A percentile compares a stretch with the other conserved stretches of the same genome.
phyloP scores from a whole-genome alignment of 78 protist species.

The slime mould (Dictyostelium discoideum) region DNA sequence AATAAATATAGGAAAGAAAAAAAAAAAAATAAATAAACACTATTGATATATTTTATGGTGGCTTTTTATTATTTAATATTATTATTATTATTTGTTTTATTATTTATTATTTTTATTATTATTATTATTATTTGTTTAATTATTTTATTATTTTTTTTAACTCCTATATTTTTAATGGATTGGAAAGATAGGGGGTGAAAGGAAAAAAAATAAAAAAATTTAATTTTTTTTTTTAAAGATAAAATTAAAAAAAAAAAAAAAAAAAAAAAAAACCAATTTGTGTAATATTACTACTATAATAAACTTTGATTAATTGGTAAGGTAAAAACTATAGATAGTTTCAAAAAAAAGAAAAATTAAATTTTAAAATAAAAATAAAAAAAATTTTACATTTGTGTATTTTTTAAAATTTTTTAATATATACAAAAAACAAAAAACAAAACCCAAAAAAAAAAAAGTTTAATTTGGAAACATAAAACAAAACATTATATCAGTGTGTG shows the following conservation, averaged over 20 bases:
- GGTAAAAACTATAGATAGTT: not conserved
- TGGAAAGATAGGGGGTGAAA: not conserved
- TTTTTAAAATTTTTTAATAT: not conserved
- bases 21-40: too few species aligned
- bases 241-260: too few species aligned
- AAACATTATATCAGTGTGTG: not conserved
- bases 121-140: too few species aligned
- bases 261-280: not conserved
- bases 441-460: not conserved
- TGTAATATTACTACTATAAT: not conserved
- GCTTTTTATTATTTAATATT: too few species aligned
- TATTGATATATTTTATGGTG: too few species aligned
- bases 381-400: not conserved
- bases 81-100: too few species aligned
- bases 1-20: not conserved
- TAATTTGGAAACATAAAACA: not conserved
- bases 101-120: too few species aligned
- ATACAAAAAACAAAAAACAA: not conserved
- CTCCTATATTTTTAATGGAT: not conserved
- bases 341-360: not conserved
- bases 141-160: too few species aligned
- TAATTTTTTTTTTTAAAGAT: too few species aligned
- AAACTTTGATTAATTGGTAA: not conserved
- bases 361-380: not conserved
- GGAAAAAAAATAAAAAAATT: not conserved